Percentiles rank a stretch among this genome's conserved stretches.
These are phyloP conservation scores for Fusarium sp. DNA, from an alignment of 2,329 filamentous ascomycete species.

Conservation along the genomic window DNA sequence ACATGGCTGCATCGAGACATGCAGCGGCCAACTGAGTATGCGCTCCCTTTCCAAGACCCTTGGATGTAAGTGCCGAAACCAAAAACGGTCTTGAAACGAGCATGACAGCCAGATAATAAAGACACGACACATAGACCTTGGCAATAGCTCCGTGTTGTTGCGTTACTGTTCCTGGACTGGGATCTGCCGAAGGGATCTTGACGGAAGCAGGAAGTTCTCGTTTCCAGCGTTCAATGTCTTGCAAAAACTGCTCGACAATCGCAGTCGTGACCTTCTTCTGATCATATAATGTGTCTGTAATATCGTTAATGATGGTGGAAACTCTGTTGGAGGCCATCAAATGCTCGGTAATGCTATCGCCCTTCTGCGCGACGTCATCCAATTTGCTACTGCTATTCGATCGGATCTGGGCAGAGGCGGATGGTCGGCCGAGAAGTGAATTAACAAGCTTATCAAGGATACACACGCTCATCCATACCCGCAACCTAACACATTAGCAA, in stretches of 20 bases:
- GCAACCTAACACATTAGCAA: conserved; percentile 39
- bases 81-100: conserved; percentile 65
- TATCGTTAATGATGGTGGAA: conserved; percentile 55
- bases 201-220: conserved; percentile 52
- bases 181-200: conserved; percentile 22
- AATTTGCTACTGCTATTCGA: conserved; percentile 17
- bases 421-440: conserved; percentile 51
- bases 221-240: conserved; percentile 57
- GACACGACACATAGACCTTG: conserved; percentile 64
- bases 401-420: conserved; percentile 42
- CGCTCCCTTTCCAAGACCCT: conserved; percentile 35
- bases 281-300: conserved; percentile 54
- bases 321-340: conserved; percentile 54
- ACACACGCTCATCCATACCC: conserved; percentile 51
- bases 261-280: conserved; percentile 46
- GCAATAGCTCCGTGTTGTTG: conserved; percentile 52
- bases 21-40: conserved; percentile 56
- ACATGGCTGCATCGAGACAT: conserved; percentile 64
- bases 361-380: conserved; percentile 19
- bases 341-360: conserved; percentile 40
- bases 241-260: conserved; percentile 52
- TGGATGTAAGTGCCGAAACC: conserved; percentile 58
- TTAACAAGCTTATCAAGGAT: conserved; percentile 52
- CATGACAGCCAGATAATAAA: conserved; percentile 68
- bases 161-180: not conserved